A percentile compares a stretch with the other conserved stretches of the same genome.
These are phyloP conservation scores for Entomortierella lignicola DNA, from an alignment of 192 early-diverging fungal species.

Conservation along the genomic window DNA sequence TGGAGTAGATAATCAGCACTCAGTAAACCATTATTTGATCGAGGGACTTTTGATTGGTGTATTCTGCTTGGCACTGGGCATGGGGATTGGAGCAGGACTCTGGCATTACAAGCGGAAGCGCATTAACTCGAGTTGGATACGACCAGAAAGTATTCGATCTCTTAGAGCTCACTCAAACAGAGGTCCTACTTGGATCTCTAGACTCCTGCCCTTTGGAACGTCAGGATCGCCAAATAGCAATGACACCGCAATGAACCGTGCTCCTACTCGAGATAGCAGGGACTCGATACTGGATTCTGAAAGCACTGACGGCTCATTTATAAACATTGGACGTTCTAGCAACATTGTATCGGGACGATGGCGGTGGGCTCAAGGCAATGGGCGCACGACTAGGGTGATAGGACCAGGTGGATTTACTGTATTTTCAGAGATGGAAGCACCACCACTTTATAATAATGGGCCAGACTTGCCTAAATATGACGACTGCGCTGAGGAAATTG, in stretches of 20 bases:
- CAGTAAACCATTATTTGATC: constrained; percentile 22
- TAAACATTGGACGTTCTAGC: not conserved
- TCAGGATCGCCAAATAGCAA: not conserved
- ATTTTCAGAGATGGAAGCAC: constrained; percentile 19
- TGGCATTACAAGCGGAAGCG: constrained; percentile 32
- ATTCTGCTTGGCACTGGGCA: constrained; percentile 12
- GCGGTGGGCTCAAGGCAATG: not conserved
- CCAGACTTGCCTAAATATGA: constrained; percentile 12
- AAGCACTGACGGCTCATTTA: not conserved
- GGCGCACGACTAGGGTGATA: not conserved
- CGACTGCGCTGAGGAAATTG: constrained; percentile 8
- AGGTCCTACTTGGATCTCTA: not conserved
- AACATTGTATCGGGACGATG: not conserved
- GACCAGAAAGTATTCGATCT: not conserved
- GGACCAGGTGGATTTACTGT: not conserved
- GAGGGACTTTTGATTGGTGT: constrained; percentile 33
- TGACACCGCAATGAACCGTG: not conserved
- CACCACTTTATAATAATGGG: constrained; percentile 18
- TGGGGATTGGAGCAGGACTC: constrained; percentile 34
- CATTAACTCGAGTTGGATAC: not conserved
- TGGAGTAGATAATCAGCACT: constrained; percentile 1
- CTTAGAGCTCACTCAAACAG: not conserved
- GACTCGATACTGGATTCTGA: constrained; percentile 6
- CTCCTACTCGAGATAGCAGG: not conserved
- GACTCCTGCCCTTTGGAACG: not conserved